Evolutionary conservation across 805 yeast genomes (phyloP), one percentile per base, ranked within the genome.

Genomic region (Candida pseudofarinosa): DNA sequence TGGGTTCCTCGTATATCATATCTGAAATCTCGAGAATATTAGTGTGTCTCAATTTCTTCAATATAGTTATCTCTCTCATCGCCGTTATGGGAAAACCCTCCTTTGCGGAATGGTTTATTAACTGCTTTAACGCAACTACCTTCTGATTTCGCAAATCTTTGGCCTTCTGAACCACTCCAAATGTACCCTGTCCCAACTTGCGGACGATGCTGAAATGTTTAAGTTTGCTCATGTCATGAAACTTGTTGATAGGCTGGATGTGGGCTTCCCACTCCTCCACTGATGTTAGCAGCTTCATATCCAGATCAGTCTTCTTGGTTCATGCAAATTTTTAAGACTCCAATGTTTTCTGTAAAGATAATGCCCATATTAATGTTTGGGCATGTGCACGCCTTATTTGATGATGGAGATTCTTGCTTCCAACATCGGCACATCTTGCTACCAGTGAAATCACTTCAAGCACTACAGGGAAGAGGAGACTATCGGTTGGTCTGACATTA

Each of bases 11-110:
- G 38, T 58, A 80, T 0, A 90, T 75, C 82, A 91, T 83, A 49
- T 89, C 97, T 8, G 85, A 58, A 34, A 93, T 71, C 47, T 83
- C 88, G 18, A 93, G 71, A 14, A 91, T 77, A 59, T 93, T 88
- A 19, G 68, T 63, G 59, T 91, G 88, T 41, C 73, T 60, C 39
- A 93, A 67, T 38, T 73, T 71, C 62, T 87, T 88, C 62, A 93
- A 70, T 17, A 89, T 87, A 14, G 83, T 77, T 45, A 91, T 89
- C 58, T 93, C 99, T 48, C 99, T 76, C 63, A 90, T 79, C 1
- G 98, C 97, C 0, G 99, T 93, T 19, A 93, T 82, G 1, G 99
- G 98, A 58, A 91, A 89, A 30, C 87, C 85, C 53, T 85, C 90
- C 50, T 81, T 82, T 35, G 81, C 84, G 40, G 83, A 80, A 56